Base-by-base conservation (phyloP, 2,329 filamentous ascomycete species). In the Microcyclosporella mali region DNA sequence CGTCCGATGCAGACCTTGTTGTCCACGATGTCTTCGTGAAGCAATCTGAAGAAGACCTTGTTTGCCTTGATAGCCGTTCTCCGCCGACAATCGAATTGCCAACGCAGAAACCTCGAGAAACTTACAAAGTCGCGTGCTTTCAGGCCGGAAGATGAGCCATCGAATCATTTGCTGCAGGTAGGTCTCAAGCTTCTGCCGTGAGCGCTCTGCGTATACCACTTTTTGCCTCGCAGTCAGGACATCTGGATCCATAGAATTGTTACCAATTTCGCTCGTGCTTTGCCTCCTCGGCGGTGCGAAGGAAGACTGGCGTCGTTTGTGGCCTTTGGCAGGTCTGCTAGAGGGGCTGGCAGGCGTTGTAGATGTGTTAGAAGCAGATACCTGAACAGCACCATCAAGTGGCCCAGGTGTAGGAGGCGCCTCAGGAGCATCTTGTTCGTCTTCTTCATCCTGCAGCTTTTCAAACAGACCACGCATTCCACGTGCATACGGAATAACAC, bases 31-130 rank as follows among this genome's bases (percentile, higher is more conserved):
- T 52, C 83, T 83, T 48, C 88, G 78, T 4, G 88, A 94, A 57
- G 94, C 86, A 51, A 98, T 95, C 55, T 94, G 82, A 52, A 98
- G 73, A 61, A 85, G 89, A 12, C 92, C 94, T 66, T 98, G 94
- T 65, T 98, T 98, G 46, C 92, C 94, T 61, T 98, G 92, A 58
- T 95, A 97, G 56, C 89, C 94, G 19, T 88, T 89, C 66, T 98
- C 94, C 0, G 90, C 88, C 17, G 92, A 92, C 37, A 98, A 77
- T 36, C 94, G 82, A 37, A 98, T 88, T 16, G 92, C 92, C 4
- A 98, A 74, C 1, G 94, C 90, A 15, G 92, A 98, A 7, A 98
- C 72, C 63, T 98, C 92, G 2, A 98, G 72, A 63, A 98, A 98
- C 52, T 94, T 92, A 68, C 92, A 98, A 3, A 98, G 73, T 8